Evolutionary conservation across 108 stramenopile species (phyloP), one percentile per base, ranked within the genome.

Genomic region (Phaeodactylum tricornutum): DNA sequence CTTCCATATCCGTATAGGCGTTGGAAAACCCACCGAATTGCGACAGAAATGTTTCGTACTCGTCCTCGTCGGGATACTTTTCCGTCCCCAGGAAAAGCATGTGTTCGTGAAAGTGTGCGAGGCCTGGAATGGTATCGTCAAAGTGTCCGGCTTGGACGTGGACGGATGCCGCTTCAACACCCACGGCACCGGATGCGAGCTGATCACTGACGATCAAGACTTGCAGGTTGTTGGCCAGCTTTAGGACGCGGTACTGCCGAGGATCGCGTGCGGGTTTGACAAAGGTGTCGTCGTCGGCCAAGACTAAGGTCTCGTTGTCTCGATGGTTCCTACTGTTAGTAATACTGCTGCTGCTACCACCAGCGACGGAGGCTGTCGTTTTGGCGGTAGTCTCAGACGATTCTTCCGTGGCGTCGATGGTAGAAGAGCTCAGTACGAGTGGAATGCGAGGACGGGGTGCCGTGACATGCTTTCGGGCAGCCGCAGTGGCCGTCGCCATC

Each of bases 11-110:
- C 3, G 98, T 99, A 71, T 85, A 98, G 8, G 98, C 98, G 67
- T 99, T 99, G 50, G 69, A 70, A 49, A 53, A 71, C 1, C 98
- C 98, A 8, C 96, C 96, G 53, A 93, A 66, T 37, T 57, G 65
- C 23, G 65, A 71, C 12, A 99, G 57, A 57, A 71, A 99, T 20
- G 69, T 64, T 55, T 87, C 82, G 54, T 85, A 98, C 43, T 83
- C 93, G 45, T 94, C 69, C 55, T 96, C 96, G 23, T 67, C 58
- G 9, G 94, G 91, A 72, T 95, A 97, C 59, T 92, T 93, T 47
- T 87, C 67, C 4, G 92, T 97, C 0, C 96, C 96, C 49, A 99
- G 70, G 67, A 98, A 98, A 19, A 88, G 56, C 88, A 91, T 88
- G 63, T 93, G 91, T 56, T 98, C 97, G 63, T 93, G 82, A 48